Evolutionary conservation across 345 rosid species (phyloP).

Genomic region (Syzygium oleosum): DNA sequence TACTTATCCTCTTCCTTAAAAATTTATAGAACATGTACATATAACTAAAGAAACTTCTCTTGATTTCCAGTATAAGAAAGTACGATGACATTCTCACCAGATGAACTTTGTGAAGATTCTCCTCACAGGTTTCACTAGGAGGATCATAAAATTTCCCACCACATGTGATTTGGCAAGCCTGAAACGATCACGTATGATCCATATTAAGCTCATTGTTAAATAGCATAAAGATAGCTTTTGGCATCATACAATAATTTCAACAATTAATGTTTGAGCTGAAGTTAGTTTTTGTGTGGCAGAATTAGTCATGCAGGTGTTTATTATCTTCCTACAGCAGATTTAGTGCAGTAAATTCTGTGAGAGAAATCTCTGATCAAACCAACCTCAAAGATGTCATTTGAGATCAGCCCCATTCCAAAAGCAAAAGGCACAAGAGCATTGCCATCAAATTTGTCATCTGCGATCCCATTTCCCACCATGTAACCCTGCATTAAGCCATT

Average conservation of each 20-base stretch:
- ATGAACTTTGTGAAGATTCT: conserved; percentile 2
- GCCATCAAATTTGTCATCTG: conserved; percentile 7
- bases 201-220: background rate
- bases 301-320: background rate
- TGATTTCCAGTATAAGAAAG: background rate
- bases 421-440: conserved; percentile 22
- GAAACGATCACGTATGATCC: background rate
- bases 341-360: background rate
- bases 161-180: conserved; percentile 27
- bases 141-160: conserved; percentile 13
- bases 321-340: background rate
- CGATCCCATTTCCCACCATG: conserved; percentile 31
- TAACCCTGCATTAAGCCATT: conserved; percentile 21
- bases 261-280: background rate
- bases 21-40: background rate
- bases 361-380: background rate
- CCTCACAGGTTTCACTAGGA: background rate
- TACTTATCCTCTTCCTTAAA: background rate
- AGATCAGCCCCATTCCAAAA: conserved; percentile 38
- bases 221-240: background rate
- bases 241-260: background rate
- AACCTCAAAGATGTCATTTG: conserved; percentile 15
- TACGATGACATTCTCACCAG: conserved; percentile 3
- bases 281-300: background rate
- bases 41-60: background rate